phyloP scores from a whole-genome alignment of 345 rosid genomes.

The Limnanthes douglasii region DNA sequence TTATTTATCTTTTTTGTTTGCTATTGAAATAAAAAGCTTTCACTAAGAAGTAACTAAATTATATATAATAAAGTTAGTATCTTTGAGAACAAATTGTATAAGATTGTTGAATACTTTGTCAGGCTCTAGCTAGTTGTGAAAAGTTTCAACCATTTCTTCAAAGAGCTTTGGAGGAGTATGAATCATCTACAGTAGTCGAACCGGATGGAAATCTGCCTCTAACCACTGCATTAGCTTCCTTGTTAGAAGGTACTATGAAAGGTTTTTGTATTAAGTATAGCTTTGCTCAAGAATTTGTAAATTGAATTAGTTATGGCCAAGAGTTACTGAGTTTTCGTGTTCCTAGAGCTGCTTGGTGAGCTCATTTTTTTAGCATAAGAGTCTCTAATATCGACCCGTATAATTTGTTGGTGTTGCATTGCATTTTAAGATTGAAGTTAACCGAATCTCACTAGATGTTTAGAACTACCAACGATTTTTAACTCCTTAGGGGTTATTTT shows the following conservation, averaged over 20 bases:
- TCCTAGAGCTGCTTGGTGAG: not conserved
- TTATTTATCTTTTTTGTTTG: not conserved
- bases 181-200: conserved; percentile 14
- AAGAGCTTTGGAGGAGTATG: conserved; percentile 35
- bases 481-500: too few relatives aligned
- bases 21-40: too few relatives aligned
- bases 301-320: too few relatives aligned
- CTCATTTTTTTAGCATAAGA: not conserved
- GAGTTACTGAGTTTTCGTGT: not conserved
- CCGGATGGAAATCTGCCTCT: conserved; percentile 37
- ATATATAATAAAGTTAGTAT: too few relatives aligned
- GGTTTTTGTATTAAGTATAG: too few relatives aligned
- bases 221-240: conserved; percentile 38
- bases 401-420: not conserved
- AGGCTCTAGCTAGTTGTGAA: conserved; percentile 78
- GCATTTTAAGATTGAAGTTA: not conserved
- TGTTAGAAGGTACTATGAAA: conserved; percentile 36
- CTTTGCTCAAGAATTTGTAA: too few relatives aligned
- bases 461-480: too few relatives aligned
- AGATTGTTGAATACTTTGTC: too few relatives aligned
- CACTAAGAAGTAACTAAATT: too few relatives aligned
- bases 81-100: too few relatives aligned
- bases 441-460: too few relatives aligned
- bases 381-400: not conserved
- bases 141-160: conserved; percentile 45